phyloP scores from a whole-genome alignment of 208 protist genomes.

The Perkinsela sp. region DNA sequence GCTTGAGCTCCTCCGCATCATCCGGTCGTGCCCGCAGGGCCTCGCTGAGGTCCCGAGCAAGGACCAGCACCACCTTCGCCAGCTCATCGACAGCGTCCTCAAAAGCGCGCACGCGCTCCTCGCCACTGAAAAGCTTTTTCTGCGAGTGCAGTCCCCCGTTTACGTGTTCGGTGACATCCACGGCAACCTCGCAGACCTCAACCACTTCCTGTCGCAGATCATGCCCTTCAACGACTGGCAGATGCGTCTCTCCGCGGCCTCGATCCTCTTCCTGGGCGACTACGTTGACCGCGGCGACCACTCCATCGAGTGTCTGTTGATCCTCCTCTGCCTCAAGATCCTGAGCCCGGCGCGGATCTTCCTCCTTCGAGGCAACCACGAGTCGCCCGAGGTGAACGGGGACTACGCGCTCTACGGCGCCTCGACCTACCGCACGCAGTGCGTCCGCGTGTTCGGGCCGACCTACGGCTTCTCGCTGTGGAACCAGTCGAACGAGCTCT shows the following conservation, averaged over 20 bases:
- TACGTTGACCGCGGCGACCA: constrained; percentile 88
- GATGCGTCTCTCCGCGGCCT: constrained; percentile 56
- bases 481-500: constrained; percentile 37
- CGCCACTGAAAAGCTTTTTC: constrained; percentile 47
- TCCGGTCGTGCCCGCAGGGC: not conserved
- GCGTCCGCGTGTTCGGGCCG: constrained; percentile 34
- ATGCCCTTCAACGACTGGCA: constrained; percentile 42
- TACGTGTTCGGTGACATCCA: constrained; percentile 79
- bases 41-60: not conserved
- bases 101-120: constrained; percentile 43
- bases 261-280: constrained; percentile 90
- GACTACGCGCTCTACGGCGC: constrained; percentile 56
- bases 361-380: constrained; percentile 73
- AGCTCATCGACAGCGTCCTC: constrained; percentile 51
- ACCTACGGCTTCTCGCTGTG: constrained; percentile 53
- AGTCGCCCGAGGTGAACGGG: constrained; percentile 63
- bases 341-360: constrained; percentile 58
- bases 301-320: constrained; percentile 62
- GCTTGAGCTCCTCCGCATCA: not conserved
- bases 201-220: constrained; percentile 69
- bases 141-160: constrained; percentile 41
- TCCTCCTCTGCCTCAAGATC: constrained; percentile 65
- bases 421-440: constrained; percentile 58
- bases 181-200: constrained; percentile 71
- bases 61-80: constrained; percentile 19